These are phyloP conservation scores for Cercospora sp. DNA, from an alignment of 2,329 filamentous ascomycete genomes.

Conservation along the genomic window DNA sequence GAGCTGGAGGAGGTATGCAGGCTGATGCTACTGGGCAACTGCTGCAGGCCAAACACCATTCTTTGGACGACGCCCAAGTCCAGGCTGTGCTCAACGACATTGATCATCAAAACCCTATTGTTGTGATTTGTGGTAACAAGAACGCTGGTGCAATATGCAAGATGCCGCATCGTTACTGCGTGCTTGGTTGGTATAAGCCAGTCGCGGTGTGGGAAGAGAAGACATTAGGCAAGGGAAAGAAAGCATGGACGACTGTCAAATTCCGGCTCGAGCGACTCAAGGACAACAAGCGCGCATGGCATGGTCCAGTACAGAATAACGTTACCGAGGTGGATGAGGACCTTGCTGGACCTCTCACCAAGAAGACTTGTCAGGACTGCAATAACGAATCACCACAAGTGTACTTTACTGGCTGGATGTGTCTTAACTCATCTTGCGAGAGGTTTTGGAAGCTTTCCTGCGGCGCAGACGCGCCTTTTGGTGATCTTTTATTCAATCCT, in stretches of 20 bases:
- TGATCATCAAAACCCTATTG: constrained; percentile 53
- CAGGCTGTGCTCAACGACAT: constrained; percentile 51
- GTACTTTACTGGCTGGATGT: constrained; percentile 59
- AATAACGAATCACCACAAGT: constrained; percentile 39
- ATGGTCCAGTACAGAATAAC: constrained; percentile 28
- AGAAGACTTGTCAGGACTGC: constrained; percentile 43
- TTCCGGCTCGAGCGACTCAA: constrained; percentile 68
- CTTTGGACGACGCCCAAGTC: constrained; percentile 40
- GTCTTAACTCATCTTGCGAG: constrained; percentile 55
- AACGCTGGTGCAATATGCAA: constrained; percentile 52
- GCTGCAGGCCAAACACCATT: constrained; percentile 51
- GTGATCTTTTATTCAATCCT: constrained; percentile 54
- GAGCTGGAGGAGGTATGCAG: constrained; percentile 58
- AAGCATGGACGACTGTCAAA: constrained; percentile 49
- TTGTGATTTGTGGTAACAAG: constrained; percentile 52
- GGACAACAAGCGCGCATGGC: constrained; percentile 52
- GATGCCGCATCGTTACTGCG: constrained; percentile 61
- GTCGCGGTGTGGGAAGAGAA: constrained; percentile 69
- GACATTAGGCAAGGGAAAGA: constrained; percentile 39
- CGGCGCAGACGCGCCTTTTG: constrained; percentile 34
- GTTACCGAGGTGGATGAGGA: constrained; percentile 17
- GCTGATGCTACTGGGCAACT: constrained; percentile 51
- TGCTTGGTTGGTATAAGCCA: constrained; percentile 69
- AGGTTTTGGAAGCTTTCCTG: constrained; percentile 56
- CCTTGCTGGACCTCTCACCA: constrained; percentile 21